A percentile compares a stretch with the other conserved stretches of the same genome.
phyloP scores from a whole-genome alignment of 2,329 filamentous ascomycete genomes.

The Xylariaceae sp. region DNA sequence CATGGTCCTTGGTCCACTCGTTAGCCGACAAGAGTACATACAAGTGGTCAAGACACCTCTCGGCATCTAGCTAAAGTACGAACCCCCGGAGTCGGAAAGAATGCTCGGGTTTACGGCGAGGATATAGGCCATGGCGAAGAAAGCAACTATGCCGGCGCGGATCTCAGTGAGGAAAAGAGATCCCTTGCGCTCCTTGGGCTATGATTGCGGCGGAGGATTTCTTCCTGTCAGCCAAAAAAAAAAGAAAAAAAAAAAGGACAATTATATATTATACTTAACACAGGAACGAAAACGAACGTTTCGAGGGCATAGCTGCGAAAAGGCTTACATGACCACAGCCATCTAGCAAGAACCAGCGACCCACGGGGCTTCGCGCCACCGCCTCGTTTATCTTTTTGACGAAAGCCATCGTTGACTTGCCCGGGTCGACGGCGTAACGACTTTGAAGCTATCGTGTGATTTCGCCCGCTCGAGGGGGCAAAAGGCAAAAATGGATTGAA shows the following conservation, averaged over 20 bases:
- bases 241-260: too few relatives aligned
- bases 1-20: constrained; percentile 61
- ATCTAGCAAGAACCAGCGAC: constrained; percentile 72
- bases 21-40: constrained; percentile 44
- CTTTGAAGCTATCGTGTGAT: constrained; percentile 6
- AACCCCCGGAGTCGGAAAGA: constrained; percentile 29
- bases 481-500: not conserved
- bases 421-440: constrained; percentile 7
- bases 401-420: constrained; percentile 5
- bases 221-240: constrained; percentile 4
- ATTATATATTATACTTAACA: not conserved
- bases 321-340: constrained; percentile 71
- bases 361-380: constrained; percentile 56
- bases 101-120: constrained; percentile 31
- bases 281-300: constrained; percentile 17
- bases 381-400: constrained; percentile 13
- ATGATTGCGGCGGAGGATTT: constrained; percentile 30
- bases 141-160: constrained; percentile 72
- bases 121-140: constrained; percentile 59
- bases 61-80: constrained; percentile 38
- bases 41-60: constrained; percentile 17
- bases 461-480: constrained; percentile 3
- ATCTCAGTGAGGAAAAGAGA: constrained; percentile 79
- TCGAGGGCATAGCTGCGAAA: not conserved
- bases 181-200: constrained; percentile 64